Conservation (phyloP, 2,329 filamentous ascomycete species). For the Pseudogymnoascus sp. region DNA sequence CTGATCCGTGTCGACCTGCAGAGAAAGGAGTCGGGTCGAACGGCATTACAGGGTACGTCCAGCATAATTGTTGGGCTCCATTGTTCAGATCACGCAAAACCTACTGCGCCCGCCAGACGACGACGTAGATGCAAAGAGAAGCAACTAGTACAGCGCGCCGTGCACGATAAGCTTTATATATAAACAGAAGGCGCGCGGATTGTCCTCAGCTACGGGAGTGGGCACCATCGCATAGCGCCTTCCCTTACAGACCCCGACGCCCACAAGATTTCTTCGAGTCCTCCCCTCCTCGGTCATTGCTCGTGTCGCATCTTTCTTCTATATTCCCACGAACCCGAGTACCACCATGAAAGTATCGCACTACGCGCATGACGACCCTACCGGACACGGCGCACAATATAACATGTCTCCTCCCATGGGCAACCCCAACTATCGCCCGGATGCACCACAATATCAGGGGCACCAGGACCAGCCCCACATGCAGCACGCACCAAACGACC, state of each 20-base stretch:
- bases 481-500: background rate
- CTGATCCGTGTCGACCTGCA: background rate
- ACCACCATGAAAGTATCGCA: slow-evolving; percentile 5
- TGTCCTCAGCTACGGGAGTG: background rate
- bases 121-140: background rate
- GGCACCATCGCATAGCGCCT: background rate
- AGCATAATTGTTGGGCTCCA: background rate
- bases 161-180: slow-evolving; percentile 2
- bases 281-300: background rate
- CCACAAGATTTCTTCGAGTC: background rate
- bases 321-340: background rate
- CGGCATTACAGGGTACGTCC: slow-evolving; percentile 6
- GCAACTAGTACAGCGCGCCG: background rate
- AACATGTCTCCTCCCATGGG: slow-evolving; percentile 1
- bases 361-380: slow-evolving; percentile 5
- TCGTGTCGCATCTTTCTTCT: background rate
- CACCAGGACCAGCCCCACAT: background rate
- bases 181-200: background rate
- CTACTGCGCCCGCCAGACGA: background rate
- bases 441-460: background rate
- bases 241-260: background rate
- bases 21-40: background rate
- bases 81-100: slow-evolving; percentile 10
- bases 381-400: slow-evolving; percentile 1
- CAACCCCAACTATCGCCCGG: background rate